Evolutionary conservation across 768 basidiomycete genomes (phyloP).

Genomic region (Phlegmacium glaucopus): DNA sequence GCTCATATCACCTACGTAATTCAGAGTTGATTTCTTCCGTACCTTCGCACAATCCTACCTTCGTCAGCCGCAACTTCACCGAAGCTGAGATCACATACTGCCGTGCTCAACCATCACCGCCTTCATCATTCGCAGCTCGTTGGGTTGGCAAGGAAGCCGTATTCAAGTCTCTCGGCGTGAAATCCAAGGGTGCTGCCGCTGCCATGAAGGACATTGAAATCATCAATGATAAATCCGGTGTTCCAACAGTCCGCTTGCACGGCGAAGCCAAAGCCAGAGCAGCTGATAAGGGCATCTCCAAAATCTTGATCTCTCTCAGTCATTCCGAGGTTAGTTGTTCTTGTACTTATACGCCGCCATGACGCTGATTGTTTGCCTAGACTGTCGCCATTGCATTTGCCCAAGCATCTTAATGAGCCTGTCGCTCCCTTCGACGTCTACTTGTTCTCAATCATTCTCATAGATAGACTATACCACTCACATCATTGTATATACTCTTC

Average conservation of each 20-base stretch:
- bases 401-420: slow-evolving; percentile 51
- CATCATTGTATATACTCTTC: no score
- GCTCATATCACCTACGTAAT: slow-evolving; percentile 6
- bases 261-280: slow-evolving; percentile 80
- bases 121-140: slow-evolving; percentile 91
- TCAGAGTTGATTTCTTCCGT: slow-evolving; percentile 89
- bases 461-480: no score
- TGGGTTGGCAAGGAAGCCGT: slow-evolving; percentile 98
- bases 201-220: slow-evolving; percentile 99
- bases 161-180: slow-evolving; percentile 91
- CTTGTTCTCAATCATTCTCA: slow-evolving; percentile 2
- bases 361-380: slow-evolving; percentile 30
- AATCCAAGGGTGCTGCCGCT: slow-evolving; percentile 89
- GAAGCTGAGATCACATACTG: slow-evolving; percentile 86
- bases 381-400: slow-evolving; percentile 87
- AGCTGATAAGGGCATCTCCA: slow-evolving; percentile 64
- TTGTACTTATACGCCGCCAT: background rate
- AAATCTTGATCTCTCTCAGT: slow-evolving; percentile 80
- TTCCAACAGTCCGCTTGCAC: slow-evolving; percentile 71
- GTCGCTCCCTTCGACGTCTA: background rate
- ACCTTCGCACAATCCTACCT: slow-evolving; percentile 84
- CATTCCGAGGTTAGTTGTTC: slow-evolving; percentile 79
- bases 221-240: slow-evolving; percentile 73
- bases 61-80: slow-evolving; percentile 92
- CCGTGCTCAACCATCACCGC: slow-evolving; percentile 75